Conservation (phyloP, 305 asterid species). For the Rubia balearica region DNA sequence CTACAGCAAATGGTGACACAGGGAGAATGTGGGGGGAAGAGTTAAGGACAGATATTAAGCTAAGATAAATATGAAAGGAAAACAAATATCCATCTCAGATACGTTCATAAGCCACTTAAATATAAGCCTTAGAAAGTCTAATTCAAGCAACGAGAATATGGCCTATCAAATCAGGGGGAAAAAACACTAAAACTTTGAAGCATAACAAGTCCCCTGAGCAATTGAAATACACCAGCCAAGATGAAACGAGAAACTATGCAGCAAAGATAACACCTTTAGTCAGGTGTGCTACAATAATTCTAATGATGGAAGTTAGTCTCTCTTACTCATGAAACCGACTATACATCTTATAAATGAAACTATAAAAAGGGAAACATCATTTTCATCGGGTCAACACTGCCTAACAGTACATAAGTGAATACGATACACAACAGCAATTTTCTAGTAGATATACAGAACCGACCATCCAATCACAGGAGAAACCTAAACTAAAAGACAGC, state of each 20-base stretch:
- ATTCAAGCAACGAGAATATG: not conserved
- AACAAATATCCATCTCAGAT: not conserved
- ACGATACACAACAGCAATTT: not conserved
- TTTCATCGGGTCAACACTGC: not conserved
- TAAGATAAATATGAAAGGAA: no score
- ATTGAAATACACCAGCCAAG: not conserved
- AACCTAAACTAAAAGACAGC: not conserved
- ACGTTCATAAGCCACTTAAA: not conserved
- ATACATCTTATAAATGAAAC: not conserved
- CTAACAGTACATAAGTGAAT: not conserved
- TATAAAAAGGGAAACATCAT: not conserved
- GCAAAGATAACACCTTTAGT: constrained; percentile 3
- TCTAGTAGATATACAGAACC: not conserved
- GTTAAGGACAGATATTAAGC: not conserved
- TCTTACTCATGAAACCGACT: not conserved
- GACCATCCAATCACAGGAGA: not conserved
- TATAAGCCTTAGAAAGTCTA: not conserved
- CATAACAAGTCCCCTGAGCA: not conserved
- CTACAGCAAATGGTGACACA: not conserved
- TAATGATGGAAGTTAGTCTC: not conserved
- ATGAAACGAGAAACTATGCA: not conserved
- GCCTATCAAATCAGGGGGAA: not conserved
- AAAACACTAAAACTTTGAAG: not conserved
- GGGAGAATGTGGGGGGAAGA: not conserved
- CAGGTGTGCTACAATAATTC: not conserved